These are phyloP conservation scores for Podospora sp. DNA, from an alignment of 495 filamentous ascomycete species.

Conservation along the genomic window DNA sequence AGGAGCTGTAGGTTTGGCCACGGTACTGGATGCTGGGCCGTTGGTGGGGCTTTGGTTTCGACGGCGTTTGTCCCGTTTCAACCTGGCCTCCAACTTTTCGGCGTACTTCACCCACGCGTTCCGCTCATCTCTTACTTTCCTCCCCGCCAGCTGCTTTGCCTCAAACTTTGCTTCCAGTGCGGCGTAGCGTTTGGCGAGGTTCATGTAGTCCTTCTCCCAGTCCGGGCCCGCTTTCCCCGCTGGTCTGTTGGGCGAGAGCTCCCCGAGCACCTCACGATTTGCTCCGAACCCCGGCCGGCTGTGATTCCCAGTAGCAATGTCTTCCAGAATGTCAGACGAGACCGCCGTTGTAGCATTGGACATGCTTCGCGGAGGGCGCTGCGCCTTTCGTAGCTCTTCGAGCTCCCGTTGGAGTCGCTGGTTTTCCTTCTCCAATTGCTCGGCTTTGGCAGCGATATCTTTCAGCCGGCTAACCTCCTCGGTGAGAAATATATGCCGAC, in stretches of 20 bases:
- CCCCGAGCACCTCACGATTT: slow-evolving; percentile 22
- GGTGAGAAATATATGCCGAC: slow-evolving; percentile 19
- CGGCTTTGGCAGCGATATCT: slow-evolving; percentile 28
- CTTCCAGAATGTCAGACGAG: neutral
- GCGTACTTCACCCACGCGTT: slow-evolving; percentile 37
- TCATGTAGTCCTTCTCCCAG: slow-evolving; percentile 30
- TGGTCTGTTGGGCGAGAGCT: slow-evolving; percentile 28
- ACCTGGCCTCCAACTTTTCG: slow-evolving; percentile 29
- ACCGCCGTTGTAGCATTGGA: neutral
- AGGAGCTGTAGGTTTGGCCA: neutral
- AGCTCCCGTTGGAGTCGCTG: slow-evolving; percentile 38
- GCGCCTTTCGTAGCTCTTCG: slow-evolving; percentile 28
- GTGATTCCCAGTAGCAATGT: neutral
- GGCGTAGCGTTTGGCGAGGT: slow-evolving; percentile 30
- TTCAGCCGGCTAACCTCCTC: slow-evolving; percentile 38
- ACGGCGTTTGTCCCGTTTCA: slow-evolving; percentile 30
- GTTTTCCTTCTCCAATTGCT: slow-evolving; percentile 42
- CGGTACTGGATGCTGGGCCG: neutral
- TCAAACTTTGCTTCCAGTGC: slow-evolving; percentile 31
- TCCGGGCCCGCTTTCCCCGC: slow-evolving; percentile 1
- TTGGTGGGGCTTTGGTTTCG: slow-evolving; percentile 5
- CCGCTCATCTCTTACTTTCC: slow-evolving; percentile 19
- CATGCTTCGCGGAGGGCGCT: neutral
- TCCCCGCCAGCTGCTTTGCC: slow-evolving; percentile 9
- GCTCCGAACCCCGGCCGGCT: neutral